Conservation (phyloP, 305 asterid genomes). For the Ilex paraguariensis region DNA sequence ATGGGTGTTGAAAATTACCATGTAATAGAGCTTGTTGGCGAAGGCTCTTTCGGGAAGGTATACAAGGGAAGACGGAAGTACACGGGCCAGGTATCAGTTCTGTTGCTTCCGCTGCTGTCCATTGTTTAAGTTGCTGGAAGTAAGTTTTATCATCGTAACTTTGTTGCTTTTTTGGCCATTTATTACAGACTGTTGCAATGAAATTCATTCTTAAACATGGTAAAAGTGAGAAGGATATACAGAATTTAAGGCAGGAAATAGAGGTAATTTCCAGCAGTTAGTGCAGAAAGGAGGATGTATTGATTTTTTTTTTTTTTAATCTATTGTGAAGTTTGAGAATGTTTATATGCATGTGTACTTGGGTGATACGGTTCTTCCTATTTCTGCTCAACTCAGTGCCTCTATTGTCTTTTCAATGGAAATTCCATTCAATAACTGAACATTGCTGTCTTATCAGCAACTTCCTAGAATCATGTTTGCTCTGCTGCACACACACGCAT, state of each 20-base stretch:
- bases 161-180: conserved; percentile 11
- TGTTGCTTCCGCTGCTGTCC: no score
- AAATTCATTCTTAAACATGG: conserved; percentile 98
- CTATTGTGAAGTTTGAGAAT: neutral
- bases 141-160: no score
- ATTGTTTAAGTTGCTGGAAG: no score
- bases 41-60: conserved; percentile 98
- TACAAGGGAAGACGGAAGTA: conserved; percentile 96
- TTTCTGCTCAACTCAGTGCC: neutral
- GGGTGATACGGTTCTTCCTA: neutral
- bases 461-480: no score
- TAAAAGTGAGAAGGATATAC: conserved; percentile 91
- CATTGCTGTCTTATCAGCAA: no score
- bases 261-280: conserved; percentile 51
- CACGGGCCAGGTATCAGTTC: conserved; percentile 68
- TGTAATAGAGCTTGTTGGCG: conserved; percentile 94
- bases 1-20: conserved; percentile 93
- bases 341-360: neutral
- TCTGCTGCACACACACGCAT: no score
- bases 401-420: no score
- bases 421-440: no score
- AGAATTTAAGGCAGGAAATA: conserved; percentile 88
- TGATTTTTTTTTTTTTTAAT: neutral
- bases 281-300: neutral
- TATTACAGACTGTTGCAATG: conserved; percentile 92